Evolutionary conservation across 108 stramenopile species (phyloP), one percentile per base, ranked within the genome.

Genomic region (Epipyxis sp.): DNA sequence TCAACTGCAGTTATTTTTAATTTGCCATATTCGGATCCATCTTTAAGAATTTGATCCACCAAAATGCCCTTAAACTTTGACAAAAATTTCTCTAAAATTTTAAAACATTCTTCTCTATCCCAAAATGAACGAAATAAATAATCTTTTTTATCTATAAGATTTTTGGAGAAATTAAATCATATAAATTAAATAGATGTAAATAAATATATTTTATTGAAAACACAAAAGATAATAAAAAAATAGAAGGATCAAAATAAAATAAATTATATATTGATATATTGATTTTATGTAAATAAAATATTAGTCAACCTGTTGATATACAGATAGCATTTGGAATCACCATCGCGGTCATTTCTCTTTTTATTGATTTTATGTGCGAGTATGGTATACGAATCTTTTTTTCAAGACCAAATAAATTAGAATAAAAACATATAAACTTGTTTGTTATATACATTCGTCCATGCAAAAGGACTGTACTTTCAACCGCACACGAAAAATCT

Each of bases 371-470:
- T 44, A 86, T 79, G 79, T 86, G 85, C 29, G 81, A 78, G 44
- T 84, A 86, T 27, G 85, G 85, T 27, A 86, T 86, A 69, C 82
- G 81, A 78, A 86, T 86, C 37, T 71, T 86, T 79, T 86, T 86
- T 69, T 86, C 86, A 42, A 85, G 81, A 42, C 86, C 86, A 74
- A 86, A 86, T 34, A 86, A 46, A 58, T 86, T 86, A 68, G 76
- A 78, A 80, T 86, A 86, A 74, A 86, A 86, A 59, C 69, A 80
- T 2, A 74, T 16, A 41, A 74, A 80, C 20, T 68, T 76, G 72
- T 42, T 43, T 0, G 86, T 86, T 13, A 86, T 79, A 69, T 86
- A 86, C 78, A 86, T 78, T 37, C 86, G 81, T 0, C 86, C 86
- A 78, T 86, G 86, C n/a, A 86, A 39, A 35, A 85, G 58, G 16